phyloP scores from a whole-genome alignment of 1,284 basidiomycete species.

The Cutaneotrichosporon cutaneum region DNA sequence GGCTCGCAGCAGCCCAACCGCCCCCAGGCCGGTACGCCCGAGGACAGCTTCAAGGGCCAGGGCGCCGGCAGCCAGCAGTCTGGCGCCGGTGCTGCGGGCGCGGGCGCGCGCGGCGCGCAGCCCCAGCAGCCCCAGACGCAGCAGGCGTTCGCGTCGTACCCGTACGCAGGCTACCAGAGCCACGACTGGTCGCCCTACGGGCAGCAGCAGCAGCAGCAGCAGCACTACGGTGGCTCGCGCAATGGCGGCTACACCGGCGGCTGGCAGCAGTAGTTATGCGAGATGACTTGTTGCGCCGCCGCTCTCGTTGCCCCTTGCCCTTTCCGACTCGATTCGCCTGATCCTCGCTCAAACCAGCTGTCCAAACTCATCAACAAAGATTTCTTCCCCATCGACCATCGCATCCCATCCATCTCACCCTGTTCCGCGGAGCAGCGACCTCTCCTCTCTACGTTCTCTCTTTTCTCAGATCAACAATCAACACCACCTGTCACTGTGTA shows the following conservation, averaged over 20 bases:
- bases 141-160: conserved; percentile 34
- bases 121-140: conserved; percentile 30
- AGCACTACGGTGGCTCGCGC: conserved; percentile 26
- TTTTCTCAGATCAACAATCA: conserved; percentile 9
- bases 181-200: conserved; percentile 41
- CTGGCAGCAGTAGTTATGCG: conserved; percentile 35
- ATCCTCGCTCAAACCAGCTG: neutral
- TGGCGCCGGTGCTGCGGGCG: conserved; percentile 17
- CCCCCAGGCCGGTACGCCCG: conserved; percentile 40
- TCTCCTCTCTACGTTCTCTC: conserved; percentile 10
- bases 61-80: conserved; percentile 17
- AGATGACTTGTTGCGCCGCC: conserved; percentile 3
- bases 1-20: conserved; percentile 26
- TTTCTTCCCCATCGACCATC: conserved; percentile 2
- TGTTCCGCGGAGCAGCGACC: neutral
- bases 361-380: neutral
- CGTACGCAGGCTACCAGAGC: conserved; percentile 35
- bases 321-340: neutral
- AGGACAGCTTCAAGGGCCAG: conserved; percentile 47
- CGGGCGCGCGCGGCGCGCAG: conserved; percentile 23
- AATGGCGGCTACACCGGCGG: conserved; percentile 35
- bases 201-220: conserved; percentile 20
- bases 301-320: neutral
- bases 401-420: conserved; percentile 11
- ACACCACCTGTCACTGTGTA: conserved; percentile 13